A percentile compares a stretch with the other conserved stretches of the same genome.
Conservation (phyloP, 805 yeast genomes). For the Torulaspora gathmanii region DNA sequence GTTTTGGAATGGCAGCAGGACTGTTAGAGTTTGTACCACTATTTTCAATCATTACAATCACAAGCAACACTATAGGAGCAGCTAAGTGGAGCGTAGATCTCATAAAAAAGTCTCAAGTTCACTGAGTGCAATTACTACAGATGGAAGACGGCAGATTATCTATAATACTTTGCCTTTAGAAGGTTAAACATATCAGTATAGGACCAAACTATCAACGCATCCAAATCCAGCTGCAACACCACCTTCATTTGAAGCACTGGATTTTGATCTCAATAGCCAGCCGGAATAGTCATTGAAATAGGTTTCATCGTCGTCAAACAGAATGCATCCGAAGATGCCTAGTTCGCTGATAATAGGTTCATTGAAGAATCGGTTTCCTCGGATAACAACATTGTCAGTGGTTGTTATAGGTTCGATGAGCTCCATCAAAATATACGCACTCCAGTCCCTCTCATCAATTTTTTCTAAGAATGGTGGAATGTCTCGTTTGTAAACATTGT, state of each 20-base stretch:
- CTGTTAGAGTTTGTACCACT: conserved; percentile 52
- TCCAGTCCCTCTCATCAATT: conserved; percentile 71
- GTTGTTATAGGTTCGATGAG: conserved; percentile 69
- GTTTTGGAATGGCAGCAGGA: conserved; percentile 51
- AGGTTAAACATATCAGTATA: background rate
- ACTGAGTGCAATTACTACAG: background rate
- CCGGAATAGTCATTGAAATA: conserved; percentile 69
- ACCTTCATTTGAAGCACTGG: conserved; percentile 86
- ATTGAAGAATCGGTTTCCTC: conserved; percentile 55
- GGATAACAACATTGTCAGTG: conserved; percentile 61
- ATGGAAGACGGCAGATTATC: background rate
- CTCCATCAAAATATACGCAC: conserved; percentile 90
- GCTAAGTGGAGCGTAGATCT: conserved; percentile 57
- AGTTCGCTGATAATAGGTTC: conserved; percentile 85
- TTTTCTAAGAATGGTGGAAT: conserved; percentile 67
- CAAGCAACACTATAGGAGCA: conserved; percentile 57
- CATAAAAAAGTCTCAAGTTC: conserved; percentile 23
- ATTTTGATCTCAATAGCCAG: conserved; percentile 82
- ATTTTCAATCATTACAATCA: conserved; percentile 48
- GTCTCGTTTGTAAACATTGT: conserved; percentile 81
- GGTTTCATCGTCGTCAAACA: conserved; percentile 65
- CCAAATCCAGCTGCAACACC: conserved; percentile 99
- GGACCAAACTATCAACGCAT: conserved; percentile 79
- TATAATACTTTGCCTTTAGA: background rate
- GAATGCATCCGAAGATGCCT: conserved; percentile 80